phyloP scores from a whole-genome alignment of 2,329 filamentous ascomycete genomes.

The Orbilia quercus region DNA sequence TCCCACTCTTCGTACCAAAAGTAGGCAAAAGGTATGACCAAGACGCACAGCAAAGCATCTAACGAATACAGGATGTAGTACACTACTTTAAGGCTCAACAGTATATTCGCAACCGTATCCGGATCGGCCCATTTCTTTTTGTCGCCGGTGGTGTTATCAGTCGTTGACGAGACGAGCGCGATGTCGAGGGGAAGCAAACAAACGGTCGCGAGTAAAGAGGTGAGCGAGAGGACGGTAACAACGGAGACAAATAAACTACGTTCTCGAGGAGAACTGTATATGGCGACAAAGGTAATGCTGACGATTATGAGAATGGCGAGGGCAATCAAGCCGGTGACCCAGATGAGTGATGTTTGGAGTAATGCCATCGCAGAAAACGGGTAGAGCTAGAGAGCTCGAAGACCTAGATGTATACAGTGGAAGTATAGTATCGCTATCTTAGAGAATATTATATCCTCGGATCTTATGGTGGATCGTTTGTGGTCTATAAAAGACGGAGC shows the following conservation, averaged over 20 bases:
- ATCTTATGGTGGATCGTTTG: constrained; percentile 7
- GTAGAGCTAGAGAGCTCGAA: constrained; percentile 54
- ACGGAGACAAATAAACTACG: constrained; percentile 82
- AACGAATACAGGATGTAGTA: constrained; percentile 94
- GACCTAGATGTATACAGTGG: not conserved
- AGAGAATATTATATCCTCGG: constrained; percentile 2
- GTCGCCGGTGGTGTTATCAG: constrained; percentile 76
- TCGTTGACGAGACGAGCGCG: constrained; percentile 90
- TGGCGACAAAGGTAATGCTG: constrained; percentile 78
- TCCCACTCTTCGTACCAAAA: constrained; percentile 98
- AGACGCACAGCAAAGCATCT: constrained; percentile 86
- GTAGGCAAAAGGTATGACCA: constrained; percentile 94
- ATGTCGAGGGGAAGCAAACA: constrained; percentile 94
- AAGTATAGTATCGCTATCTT: not conserved
- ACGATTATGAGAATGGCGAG: constrained; percentile 80
- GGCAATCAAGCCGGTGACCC: constrained; percentile 89
- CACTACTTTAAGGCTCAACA: constrained; percentile 82
- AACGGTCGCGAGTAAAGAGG: constrained; percentile 87
- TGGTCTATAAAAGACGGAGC: constrained; percentile 41
- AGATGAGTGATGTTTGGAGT: constrained; percentile 90
- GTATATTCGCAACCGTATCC: constrained; percentile 79
- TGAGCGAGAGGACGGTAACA: constrained; percentile 87
- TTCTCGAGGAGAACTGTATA: constrained; percentile 89
- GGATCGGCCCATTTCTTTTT: constrained; percentile 97
- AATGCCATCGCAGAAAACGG: constrained; percentile 69